These are phyloP conservation scores for Geotrichum restrictum DNA, from an alignment of 1,139 yeast species.

Conservation along the genomic window DNA sequence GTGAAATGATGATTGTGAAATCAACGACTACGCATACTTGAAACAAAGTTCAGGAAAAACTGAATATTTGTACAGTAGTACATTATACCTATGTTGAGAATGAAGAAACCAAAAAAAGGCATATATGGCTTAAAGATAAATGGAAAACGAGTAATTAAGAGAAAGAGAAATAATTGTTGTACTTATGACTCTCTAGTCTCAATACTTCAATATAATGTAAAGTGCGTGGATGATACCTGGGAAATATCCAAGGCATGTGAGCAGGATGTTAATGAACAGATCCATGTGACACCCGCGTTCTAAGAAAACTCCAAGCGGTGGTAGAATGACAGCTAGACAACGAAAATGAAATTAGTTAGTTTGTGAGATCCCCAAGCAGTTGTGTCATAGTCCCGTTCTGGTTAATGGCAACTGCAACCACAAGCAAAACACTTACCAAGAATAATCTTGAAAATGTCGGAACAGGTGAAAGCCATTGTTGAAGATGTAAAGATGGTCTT, in stretches of 20 bases:
- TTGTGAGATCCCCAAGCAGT: background rate
- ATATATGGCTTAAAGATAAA: too few species aligned
- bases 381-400: background rate
- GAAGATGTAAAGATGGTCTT: background rate
- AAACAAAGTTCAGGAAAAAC: too few species aligned
- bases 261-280: conserved; percentile 54
- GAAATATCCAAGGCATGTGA: conserved; percentile 62
- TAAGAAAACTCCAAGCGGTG: conserved; percentile 71
- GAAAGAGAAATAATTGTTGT: too few species aligned
- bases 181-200: background rate
- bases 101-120: too few species aligned
- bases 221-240: conserved; percentile 60
- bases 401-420: background rate
- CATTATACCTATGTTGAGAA: too few species aligned
- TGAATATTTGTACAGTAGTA: too few species aligned
- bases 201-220: conserved; percentile 45
- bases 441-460: conserved; percentile 54
- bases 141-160: too few species aligned
- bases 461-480: conserved; percentile 37
- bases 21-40: too few species aligned
- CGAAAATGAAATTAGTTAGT: too few species aligned
- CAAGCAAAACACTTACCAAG: conserved; percentile 36
- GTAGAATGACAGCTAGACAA: conserved; percentile 53
- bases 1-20: too few species aligned
- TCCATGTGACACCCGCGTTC: conserved; percentile 61